phyloP scores from a whole-genome alignment of 306 rosid genomes.

The Fragaria vesca region DNA sequence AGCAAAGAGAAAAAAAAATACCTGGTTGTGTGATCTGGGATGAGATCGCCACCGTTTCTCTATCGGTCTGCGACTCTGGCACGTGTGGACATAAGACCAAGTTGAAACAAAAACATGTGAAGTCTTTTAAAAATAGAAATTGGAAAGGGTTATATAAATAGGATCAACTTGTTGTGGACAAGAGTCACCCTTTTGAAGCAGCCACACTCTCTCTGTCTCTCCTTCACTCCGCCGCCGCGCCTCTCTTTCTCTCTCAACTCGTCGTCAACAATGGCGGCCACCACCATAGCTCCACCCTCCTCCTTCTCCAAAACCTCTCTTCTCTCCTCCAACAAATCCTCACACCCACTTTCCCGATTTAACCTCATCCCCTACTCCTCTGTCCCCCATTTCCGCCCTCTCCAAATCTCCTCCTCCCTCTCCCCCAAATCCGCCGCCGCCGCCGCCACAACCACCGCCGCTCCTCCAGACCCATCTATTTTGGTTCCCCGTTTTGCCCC shows the following conservation, averaged over 20 bases:
- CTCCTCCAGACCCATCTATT: constrained; percentile 7
- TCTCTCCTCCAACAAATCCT: constrained; percentile 6
- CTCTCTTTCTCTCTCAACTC: not conserved
- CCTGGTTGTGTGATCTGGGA: too few relatives aligned
- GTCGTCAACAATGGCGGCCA: constrained; percentile 20
- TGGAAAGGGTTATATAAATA: not conserved
- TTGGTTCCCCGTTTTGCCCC: constrained; percentile 46
- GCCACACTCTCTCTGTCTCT: constrained; percentile 1
- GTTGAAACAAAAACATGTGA: too few relatives aligned
- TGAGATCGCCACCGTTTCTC: too few relatives aligned
- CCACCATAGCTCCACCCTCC: constrained; percentile 19
- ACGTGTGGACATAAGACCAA: too few relatives aligned
- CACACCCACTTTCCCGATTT: constrained; percentile 21
- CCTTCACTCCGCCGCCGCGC: not conserved
- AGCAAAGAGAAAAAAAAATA: too few relatives aligned
- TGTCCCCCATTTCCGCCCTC: constrained; percentile 16
- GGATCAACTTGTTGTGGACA: not conserved
- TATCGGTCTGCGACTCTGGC: too few relatives aligned
- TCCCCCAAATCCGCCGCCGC: constrained; percentile 13
- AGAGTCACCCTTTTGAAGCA: not conserved
- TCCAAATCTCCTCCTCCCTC: constrained; percentile 38
- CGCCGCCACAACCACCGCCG: not conserved
- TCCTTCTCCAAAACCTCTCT: constrained; percentile 31
- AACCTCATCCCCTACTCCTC: constrained; percentile 30
- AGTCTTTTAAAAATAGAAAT: not conserved